These are phyloP conservation scores for Chrysanthemum seticuspe DNA, from an alignment of 129 eudicot genomes.

Conservation along the genomic window DNA sequence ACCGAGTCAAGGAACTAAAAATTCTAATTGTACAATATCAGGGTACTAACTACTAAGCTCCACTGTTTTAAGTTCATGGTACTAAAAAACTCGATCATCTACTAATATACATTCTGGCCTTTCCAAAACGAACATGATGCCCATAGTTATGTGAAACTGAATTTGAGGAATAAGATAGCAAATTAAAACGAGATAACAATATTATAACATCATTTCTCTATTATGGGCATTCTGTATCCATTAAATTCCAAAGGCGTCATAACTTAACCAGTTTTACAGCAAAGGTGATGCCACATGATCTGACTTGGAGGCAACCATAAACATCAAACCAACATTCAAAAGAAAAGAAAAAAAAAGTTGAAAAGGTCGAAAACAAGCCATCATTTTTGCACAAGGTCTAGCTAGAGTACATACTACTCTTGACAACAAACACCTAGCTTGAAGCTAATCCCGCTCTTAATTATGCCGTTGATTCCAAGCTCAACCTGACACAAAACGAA, in stretches of 20 bases:
- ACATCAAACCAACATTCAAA: background rate
- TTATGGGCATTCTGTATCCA: conserved; percentile 3
- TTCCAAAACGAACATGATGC: too few species aligned
- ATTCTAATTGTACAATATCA: too few species aligned
- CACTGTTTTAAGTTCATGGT: too few species aligned
- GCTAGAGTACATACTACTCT: conserved; percentile 13
- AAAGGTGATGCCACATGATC: conserved; percentile 9
- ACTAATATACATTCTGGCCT: too few species aligned
- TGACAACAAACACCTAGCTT: conserved; percentile 5
- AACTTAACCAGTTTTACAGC: conserved; percentile 11
- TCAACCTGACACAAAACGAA: conserved; percentile 23
- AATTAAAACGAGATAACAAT: background rate
- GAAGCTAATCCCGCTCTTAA: background rate
- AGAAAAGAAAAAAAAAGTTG: background rate
- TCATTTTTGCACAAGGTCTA: conserved; percentile 2
- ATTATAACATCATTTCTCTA: background rate
- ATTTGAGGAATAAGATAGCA: too few species aligned
- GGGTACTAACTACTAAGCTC: too few species aligned
- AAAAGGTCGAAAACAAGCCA: conserved; percentile 25
- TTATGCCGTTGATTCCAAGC: conserved; percentile 42
- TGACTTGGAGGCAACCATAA: conserved; percentile 2
- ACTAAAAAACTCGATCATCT: too few species aligned
- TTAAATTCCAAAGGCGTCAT: background rate
- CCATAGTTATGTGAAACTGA: too few species aligned
- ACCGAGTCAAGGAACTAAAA: too few species aligned